Base-by-base conservation (phyloP, 495 filamentous ascomycete species). In the Neurospora sp. region DNA sequence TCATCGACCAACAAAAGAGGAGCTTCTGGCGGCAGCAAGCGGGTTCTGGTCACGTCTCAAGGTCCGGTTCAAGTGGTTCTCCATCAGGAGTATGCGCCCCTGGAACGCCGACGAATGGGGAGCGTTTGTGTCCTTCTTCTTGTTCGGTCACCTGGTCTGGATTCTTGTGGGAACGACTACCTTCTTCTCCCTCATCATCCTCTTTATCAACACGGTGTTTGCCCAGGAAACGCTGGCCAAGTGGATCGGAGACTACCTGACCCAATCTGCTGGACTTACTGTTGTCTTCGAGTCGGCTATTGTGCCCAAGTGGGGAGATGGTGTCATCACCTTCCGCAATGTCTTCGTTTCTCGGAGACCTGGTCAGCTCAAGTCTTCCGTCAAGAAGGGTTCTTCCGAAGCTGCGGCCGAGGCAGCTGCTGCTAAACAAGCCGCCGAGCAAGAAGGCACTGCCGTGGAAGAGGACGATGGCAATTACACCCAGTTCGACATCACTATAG, bases 201-300 rank as follows among this genome's bases (percentile, higher is more conserved):
- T 97, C 71, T 87, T 91, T 3, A 92, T 97, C 74, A 99, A 99
- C 78, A 98, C 96, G 9, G 94, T 99, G 10, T 92, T 97, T 84
- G 96, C 96, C 4, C 96, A 99, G 85, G 96, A 99, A 88, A 98
- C 93, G 7, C 83, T 99, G 4, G 96, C 96, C 31, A 87, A 92
- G 72, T 96, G 92, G 91, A 87, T 98, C 44, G 96, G 96, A 3
- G 97, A 98, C 81, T 97, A 98, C 80, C 85, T 99, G 5, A 99
- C 96, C 3, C 92, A 93, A 76, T 97, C 94, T 22, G 96, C 95
- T 42, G 96, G 96, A 3, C 83, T 98, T n/a, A 96, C 94, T 74
- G 92, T 99, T 44, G 91, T 99, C 31, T 99, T 99, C 79, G 96
- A 99, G 81, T 98, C 94, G 73, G 96, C 96, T 16, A 97, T 99